phyloP scores from a whole-genome alignment of 108 stramenopile species.

The Asterionellopsis glacialis region DNA sequence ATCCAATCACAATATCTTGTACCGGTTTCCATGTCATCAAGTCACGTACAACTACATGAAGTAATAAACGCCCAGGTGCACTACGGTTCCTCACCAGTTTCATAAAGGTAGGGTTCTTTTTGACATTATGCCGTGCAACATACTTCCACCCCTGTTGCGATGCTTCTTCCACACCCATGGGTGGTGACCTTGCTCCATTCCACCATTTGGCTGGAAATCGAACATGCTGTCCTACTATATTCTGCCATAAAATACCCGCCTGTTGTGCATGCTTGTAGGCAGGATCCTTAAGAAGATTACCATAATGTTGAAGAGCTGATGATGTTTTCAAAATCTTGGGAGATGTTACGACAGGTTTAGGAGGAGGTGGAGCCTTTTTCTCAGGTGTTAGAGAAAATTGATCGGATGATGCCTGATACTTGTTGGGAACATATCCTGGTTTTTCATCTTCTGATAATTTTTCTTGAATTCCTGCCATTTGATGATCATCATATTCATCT shows the following conservation, averaged over 20 bases:
- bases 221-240: constrained; percentile 72
- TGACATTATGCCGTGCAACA: constrained; percentile 60
- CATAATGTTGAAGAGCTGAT: background rate
- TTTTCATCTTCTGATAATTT: background rate
- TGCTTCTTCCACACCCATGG: constrained; percentile 21
- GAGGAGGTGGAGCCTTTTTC: background rate
- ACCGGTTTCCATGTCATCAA: constrained; percentile 30
- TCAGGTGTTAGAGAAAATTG: background rate
- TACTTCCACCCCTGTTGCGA: constrained; percentile 52
- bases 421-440: background rate
- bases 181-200: constrained; percentile 41
- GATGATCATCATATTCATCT: too few species aligned
- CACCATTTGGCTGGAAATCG: constrained; percentile 70
- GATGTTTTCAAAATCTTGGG: too few species aligned
- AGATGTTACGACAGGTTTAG: too few species aligned
- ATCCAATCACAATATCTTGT: constrained; percentile 66
- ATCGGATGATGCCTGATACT: background rate
- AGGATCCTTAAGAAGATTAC: constrained; percentile 15
- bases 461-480: too few species aligned
- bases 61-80: constrained; percentile 57
- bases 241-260: constrained; percentile 71
- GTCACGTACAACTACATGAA: constrained; percentile 66
- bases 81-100: constrained; percentile 39
- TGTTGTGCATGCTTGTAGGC: constrained; percentile 50
- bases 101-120: constrained; percentile 44